phyloP scores from a whole-genome alignment of 1,284 basidiomycete species.

The Sphagnurus paluster region DNA sequence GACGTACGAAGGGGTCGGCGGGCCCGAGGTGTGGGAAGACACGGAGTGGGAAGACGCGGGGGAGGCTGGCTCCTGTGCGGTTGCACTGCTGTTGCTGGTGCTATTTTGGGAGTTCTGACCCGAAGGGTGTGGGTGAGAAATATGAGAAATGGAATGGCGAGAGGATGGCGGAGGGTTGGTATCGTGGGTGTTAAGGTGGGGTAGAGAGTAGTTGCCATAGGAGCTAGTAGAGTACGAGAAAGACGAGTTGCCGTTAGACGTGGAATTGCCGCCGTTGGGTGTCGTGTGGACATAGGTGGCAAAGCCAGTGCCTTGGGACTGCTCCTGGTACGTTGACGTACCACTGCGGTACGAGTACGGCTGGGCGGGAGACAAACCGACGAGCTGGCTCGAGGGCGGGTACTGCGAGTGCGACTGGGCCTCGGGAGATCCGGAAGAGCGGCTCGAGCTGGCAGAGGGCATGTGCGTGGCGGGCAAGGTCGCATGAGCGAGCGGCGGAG shows the following conservation, averaged over 20 bases:
- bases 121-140: conserved; percentile 40
- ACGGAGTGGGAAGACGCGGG: conserved; percentile 43
- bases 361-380: conserved; percentile 27
- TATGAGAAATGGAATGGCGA: conserved; percentile 47
- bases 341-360: conserved; percentile 37
- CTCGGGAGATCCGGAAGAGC: conserved; percentile 44
- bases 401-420: conserved; percentile 32
- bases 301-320: conserved; percentile 41
- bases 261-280: conserved; percentile 26
- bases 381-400: conserved; percentile 22
- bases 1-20: conserved; percentile 49
- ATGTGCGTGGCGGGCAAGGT: conserved; percentile 35
- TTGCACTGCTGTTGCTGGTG: conserved; percentile 22
- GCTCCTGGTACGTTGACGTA: conserved; percentile 47
- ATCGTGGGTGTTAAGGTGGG: conserved; percentile 25
- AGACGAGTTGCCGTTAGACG: conserved; percentile 27
- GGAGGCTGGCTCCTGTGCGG: conserved; percentile 32
- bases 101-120: conserved; percentile 22
- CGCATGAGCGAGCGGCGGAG: conserved; percentile 48
- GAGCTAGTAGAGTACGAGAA: conserved; percentile 32
- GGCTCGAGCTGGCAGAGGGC: conserved; percentile 35
- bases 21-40: conserved; percentile 50
- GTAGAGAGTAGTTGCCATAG: conserved; percentile 23
- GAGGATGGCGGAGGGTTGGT: conserved; percentile 28
- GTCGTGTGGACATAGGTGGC: conserved; percentile 45